These are phyloP conservation scores for Brettanomyces sp. DNA, from an alignment of 805 yeast species.

Conservation along the genomic window DNA sequence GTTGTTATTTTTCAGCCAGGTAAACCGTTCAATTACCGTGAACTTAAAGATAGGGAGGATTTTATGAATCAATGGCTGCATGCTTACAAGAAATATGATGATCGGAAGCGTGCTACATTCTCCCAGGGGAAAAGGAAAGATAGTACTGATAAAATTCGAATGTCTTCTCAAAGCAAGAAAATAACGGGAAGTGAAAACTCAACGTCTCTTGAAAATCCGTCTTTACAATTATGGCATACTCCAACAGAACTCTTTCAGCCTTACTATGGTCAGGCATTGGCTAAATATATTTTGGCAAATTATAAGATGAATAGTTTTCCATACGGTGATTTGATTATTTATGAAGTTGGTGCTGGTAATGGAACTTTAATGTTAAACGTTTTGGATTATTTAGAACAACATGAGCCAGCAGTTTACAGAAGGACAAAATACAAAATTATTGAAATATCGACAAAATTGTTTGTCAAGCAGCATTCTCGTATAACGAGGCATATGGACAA, in stretches of 20 bases:
- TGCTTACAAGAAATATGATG: slow-evolving; percentile 48
- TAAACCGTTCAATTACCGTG: slow-evolving; percentile 52
- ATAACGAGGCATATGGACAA: slow-evolving; percentile 36
- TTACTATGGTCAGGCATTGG: slow-evolving; percentile 77
- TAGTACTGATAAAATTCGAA: background rate
- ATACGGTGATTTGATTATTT: slow-evolving; percentile 60
- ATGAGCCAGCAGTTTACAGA: slow-evolving; percentile 66
- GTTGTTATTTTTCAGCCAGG: slow-evolving; percentile 69
- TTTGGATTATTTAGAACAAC: slow-evolving; percentile 48
- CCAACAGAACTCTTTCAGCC: slow-evolving; percentile 85
- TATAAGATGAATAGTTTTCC: slow-evolving; percentile 63
- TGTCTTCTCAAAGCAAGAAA: background rate
- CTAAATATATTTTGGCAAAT: slow-evolving; percentile 65
- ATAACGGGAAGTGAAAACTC: slow-evolving; percentile 1
- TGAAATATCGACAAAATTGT: slow-evolving; percentile 60
- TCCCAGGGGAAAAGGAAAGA: slow-evolving; percentile 10
- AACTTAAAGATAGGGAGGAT: slow-evolving; percentile 54
- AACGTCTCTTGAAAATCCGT: slow-evolving; percentile 23
- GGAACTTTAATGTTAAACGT: slow-evolving; percentile 78
- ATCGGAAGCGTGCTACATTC: slow-evolving; percentile 14
- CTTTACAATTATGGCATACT: slow-evolving; percentile 78
- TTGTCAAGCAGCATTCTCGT: slow-evolving; percentile 39
- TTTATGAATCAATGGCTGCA: slow-evolving; percentile 61
- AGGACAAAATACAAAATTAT: slow-evolving; percentile 62
- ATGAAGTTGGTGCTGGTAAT: slow-evolving; percentile 88